Evolutionary conservation across 2,329 filamentous ascomycete genomes (phyloP).

Genomic region (Colletotrichum spaethianum): DNA sequence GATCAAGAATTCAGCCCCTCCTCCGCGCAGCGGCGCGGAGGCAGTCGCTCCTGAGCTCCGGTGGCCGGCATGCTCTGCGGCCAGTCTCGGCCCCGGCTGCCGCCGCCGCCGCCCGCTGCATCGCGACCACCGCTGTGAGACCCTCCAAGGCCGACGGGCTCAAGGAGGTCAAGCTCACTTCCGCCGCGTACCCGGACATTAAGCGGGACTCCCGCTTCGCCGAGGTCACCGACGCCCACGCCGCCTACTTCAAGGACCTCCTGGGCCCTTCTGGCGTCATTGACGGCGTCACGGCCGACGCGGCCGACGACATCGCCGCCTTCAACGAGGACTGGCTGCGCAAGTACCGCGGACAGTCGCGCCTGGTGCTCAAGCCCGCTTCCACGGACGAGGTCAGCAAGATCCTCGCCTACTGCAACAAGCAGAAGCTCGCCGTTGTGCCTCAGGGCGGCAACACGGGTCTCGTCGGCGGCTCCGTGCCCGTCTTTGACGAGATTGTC

Average conservation of each 20-base stretch:
- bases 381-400: constrained; percentile 91
- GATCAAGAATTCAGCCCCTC: constrained; percentile 42
- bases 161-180: constrained; percentile 76
- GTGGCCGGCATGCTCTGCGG: constrained; percentile 29
- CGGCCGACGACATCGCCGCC: constrained; percentile 83
- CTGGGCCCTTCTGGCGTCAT: constrained; percentile 87
- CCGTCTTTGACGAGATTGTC: constrained; percentile 98
- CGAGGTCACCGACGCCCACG: constrained; percentile 82
- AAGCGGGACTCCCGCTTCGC: constrained; percentile 84
- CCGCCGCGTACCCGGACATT: constrained; percentile 87
- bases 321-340: constrained; percentile 99
- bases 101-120: constrained; percentile 24
- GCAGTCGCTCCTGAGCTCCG: constrained; percentile 36
- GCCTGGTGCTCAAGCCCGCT: constrained; percentile 87
- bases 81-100: constrained; percentile 31
- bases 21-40: constrained; percentile 41
- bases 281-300: constrained; percentile 83
- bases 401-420: constrained; percentile 95
- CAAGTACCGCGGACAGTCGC: constrained; percentile 94
- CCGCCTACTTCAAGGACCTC: constrained; percentile 85
- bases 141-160: constrained; percentile 23
- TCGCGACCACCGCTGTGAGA: constrained; percentile 38
- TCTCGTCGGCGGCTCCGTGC: constrained; percentile 93
- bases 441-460: constrained; percentile 98
- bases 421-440: constrained; percentile 91